Conservation (phyloP, 1,284 basidiomycete genomes). For the Pterula multifida region DNA sequence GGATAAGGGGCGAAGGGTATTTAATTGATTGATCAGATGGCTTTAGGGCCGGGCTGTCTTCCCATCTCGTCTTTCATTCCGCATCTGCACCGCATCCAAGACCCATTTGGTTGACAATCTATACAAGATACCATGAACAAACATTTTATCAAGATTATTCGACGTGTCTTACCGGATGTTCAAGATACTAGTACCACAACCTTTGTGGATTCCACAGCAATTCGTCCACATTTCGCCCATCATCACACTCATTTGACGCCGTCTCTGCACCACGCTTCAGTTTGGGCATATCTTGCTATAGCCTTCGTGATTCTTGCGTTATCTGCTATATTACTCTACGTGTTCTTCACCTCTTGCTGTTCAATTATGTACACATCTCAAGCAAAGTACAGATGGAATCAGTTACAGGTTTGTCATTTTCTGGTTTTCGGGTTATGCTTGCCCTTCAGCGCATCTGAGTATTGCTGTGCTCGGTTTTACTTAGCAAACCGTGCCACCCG, state of each 20-base stretch:
- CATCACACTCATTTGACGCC: not conserved
- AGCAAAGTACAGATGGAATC: not conserved
- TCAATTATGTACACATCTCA: not conserved
- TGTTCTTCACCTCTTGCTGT: not conserved
- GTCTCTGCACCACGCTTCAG: not conserved
- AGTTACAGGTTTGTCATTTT: not conserved
- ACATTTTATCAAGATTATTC: no score
- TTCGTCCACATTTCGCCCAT: not conserved
- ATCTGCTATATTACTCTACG: not conserved
- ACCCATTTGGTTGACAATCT: no score
- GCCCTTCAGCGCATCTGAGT: not conserved
- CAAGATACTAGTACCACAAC: not conserved
- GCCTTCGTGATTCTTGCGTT: not conserved
- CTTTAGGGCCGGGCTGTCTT: not conserved
- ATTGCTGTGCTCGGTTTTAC: not conserved
- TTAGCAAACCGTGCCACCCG: not conserved
- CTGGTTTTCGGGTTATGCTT: no score
- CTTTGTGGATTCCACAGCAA: not conserved
- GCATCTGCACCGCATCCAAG: no score
- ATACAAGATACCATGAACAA: no score
- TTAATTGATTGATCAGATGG: not conserved
- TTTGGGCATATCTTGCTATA: not conserved
- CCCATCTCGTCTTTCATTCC: not conserved
- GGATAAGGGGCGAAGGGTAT: not conserved
- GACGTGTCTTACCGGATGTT: not conserved